Conservation (phyloP, 108 stramenopile species). For the Chaetoceros tenuissimus region DNA sequence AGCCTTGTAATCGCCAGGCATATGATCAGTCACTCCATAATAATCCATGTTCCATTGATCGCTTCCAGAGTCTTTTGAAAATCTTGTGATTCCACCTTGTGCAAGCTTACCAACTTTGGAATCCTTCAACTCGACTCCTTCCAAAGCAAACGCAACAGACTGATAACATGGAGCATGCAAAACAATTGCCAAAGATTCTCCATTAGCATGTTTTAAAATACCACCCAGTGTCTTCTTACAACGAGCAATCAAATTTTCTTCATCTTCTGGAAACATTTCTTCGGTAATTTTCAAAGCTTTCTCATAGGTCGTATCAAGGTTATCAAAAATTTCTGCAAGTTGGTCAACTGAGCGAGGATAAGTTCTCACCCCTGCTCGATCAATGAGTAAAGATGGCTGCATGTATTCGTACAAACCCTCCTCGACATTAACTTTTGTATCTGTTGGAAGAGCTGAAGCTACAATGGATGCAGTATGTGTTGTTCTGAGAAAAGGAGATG, state of each 20-base stretch:
- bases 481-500: conserved; percentile 45
- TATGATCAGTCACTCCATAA: conserved; percentile 55
- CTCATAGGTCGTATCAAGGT: conserved; percentile 36
- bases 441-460: conserved; percentile 19
- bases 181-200: conserved; percentile 44
- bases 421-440: conserved; percentile 35
- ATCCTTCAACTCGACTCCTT: conserved; percentile 23
- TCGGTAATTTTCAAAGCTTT: conserved; percentile 22
- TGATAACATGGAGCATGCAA: conserved; percentile 65
- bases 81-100: conserved; percentile 58
- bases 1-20: conserved; percentile 56
- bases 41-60: conserved; percentile 48
- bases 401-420: conserved; percentile 70
- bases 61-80: conserved; percentile 22
- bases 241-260: conserved; percentile 42
- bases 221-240: conserved; percentile 32
- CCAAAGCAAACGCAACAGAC: conserved; percentile 44
- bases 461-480: conserved; percentile 58
- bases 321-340: conserved; percentile 25
- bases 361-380: conserved; percentile 34
- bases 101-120: conserved; percentile 45
- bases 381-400: conserved; percentile 57
- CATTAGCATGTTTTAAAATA: conserved; percentile 30
- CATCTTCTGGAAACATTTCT: conserved; percentile 29
- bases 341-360: conserved; percentile 32